phyloP scores from a whole-genome alignment of 257 asterid genomes.

The Solanum lignicaule region DNA sequence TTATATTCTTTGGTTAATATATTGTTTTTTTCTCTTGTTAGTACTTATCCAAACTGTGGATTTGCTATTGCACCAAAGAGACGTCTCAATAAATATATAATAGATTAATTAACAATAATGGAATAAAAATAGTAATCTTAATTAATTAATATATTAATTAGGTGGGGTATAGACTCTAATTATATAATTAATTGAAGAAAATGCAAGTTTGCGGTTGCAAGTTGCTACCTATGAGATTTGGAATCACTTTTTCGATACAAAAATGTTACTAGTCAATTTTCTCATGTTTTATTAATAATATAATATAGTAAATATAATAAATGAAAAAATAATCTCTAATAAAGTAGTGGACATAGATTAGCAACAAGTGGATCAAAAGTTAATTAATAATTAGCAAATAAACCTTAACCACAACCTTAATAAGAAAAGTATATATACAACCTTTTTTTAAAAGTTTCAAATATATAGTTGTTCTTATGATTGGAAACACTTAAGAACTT shows the following conservation, averaged over 20 bases:
- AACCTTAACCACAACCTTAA: conserved; percentile 13
- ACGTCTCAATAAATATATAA: neutral
- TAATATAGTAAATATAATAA: neutral
- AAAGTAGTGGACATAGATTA: conserved; percentile 1
- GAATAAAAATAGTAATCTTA: neutral
- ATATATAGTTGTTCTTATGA: neutral
- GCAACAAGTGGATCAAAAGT: neutral
- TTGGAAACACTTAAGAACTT: neutral
- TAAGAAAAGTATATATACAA: neutral
- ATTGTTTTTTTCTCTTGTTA: neutral
- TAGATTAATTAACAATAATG: neutral
- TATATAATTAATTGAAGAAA: neutral
- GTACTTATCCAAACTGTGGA: conserved; percentile 23
- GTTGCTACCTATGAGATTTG: conserved; percentile 50
- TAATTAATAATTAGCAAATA: conserved; percentile 8
- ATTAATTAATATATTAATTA: neutral
- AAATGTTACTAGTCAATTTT: neutral
- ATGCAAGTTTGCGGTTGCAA: conserved; percentile 37
- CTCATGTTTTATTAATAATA: neutral
- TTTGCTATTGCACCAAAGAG: conserved; percentile 5
- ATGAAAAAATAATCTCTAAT: neutral
- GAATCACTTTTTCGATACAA: conserved; percentile 15
- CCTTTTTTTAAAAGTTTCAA: neutral
- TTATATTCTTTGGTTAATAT: neutral
- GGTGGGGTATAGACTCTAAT: neutral